Evolutionary conservation across 371 early-diverging fungal genomes (phyloP), one percentile per base, ranked within the genome.

Genomic region (Circinella umbellata): DNA sequence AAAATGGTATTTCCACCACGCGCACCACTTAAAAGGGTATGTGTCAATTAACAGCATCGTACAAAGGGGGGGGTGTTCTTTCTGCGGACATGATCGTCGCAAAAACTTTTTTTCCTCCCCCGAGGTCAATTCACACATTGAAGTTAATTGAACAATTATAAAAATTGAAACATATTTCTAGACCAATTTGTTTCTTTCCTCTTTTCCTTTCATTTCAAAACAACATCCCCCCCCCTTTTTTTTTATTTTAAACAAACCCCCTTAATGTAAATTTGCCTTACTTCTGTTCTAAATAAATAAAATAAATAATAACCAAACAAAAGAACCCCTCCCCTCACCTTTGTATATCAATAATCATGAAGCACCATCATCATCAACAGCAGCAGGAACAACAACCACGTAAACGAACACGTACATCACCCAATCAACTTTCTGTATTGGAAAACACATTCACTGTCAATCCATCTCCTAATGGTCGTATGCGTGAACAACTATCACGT

Each of bases 401-500:
- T 18, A 91, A 92, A 81, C 85, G 91, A 67, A 91, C 91, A 65
- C 85, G 91, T 63, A 90, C 92, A 7, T 88, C 88, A 27, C 88
- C 89, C 2, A 90, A 92, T 68, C 93, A 93, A 74, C 80, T 92
- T 9, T 87, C 89, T 37, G 81, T 82, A 5, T 83, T 93, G 9
- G 92, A 92, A 80, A 87, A 89, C 67, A 87, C 90, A 13, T 92
- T 92, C 70, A 75, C 85, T 73, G 74, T 82, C 36, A 87, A 93
- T 74, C 83, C 88, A 64, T 79, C 91, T n/a, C 94, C 94, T 48
- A 90, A 91, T 57, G 89, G 88, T 53, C 89, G 93, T 66, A 85
- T 94, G 61, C 92, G 98, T 57, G 93, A 92, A 71, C 88, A 89
- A 53, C 86, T 98, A 13, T 91, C 95, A 46, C 86, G 86, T 67